Evolutionary conservation across 495 filamentous ascomycete genomes (phyloP).

Genomic region (Staphylotrichum longicolle): DNA sequence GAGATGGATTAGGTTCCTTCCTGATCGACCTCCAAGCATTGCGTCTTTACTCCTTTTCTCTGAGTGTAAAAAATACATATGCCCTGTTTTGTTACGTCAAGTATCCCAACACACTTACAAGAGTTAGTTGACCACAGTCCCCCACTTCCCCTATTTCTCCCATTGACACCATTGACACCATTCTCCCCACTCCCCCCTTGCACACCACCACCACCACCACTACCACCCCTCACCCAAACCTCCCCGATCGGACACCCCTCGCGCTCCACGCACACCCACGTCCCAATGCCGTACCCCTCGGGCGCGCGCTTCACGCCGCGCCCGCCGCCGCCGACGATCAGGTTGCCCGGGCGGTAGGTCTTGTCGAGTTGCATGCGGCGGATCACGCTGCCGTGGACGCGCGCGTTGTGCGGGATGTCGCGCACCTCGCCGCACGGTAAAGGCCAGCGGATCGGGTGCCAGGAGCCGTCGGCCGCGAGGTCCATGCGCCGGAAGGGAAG

Average conservation of each 20-base stretch:
- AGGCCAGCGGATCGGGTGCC: slow-evolving; percentile 81
- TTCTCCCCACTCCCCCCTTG: too few relatives aligned
- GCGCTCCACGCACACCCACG: slow-evolving; percentile 66
- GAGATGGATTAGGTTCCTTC: too few relatives aligned
- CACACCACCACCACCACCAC: not conserved
- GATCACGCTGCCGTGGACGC: slow-evolving; percentile 73
- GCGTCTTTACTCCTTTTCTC: too few relatives aligned
- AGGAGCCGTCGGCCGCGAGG: slow-evolving; percentile 66
- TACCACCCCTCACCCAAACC: slow-evolving; percentile 46
- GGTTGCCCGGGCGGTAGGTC: slow-evolving; percentile 73
- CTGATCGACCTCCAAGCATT: too few relatives aligned
- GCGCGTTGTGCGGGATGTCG: slow-evolving; percentile 70
- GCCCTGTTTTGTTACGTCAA: too few relatives aligned
- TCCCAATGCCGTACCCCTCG: slow-evolving; percentile 60
- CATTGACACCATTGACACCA: too few relatives aligned
- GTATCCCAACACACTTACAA: too few relatives aligned
- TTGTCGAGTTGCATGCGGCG: slow-evolving; percentile 64
- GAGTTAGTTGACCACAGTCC: too few relatives aligned
- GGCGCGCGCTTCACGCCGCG: slow-evolving; percentile 62
- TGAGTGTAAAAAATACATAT: too few relatives aligned
- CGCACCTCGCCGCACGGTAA: slow-evolving; percentile 76
- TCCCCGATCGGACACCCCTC: slow-evolving; percentile 67
- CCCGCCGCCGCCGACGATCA: slow-evolving; percentile 78
- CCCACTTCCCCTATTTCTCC: too few relatives aligned
- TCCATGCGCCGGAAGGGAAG: slow-evolving; percentile 85